Base-by-base conservation (phyloP, 2,329 filamentous ascomycete species). In the Microcera coccophila region DNA sequence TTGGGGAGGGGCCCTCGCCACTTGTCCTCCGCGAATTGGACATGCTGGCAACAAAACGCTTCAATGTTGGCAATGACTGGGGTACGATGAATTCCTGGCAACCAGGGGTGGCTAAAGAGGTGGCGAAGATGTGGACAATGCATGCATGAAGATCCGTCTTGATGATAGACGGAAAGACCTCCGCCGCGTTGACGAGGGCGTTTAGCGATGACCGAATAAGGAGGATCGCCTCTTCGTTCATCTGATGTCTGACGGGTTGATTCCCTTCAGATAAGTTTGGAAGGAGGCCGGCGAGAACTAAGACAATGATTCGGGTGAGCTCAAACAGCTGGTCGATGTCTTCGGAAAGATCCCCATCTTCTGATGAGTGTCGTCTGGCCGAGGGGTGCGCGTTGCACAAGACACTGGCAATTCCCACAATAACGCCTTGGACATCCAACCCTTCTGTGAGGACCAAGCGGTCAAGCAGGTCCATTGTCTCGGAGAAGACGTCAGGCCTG, bases 281-380 rank as follows among this genome's bases (percentile, higher is more conserved):
- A 17, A 98, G 73, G 29, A 96, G 72, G 1, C 90, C 89, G 1
- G 90, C 86, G 20, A 98, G 75, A 2, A 97, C 91, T 8, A 98
- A 74, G 14, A 97, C 91, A 50, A 97, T 96, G 61, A 96, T 95
- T 50, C 93, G 81, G 0, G 93, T 98, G 36, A 98, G 75, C 66
- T 98, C 93, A 58, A 98, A 98, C 1, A 98, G 76, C 66, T 98
- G 93, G 61, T 98, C 93, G 49, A 98, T 95, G 61, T 98, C 93
- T 59, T 98, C 93, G 0, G 89, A 95, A 10, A 98, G 72, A 62
- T 93, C 85, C 14, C 84, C 83, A 39, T 90, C 86, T 29, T 84
- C 81, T 16, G 61, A 51, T 4, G 55, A 49, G 21, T 66, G 62
- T 24, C 67, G 59, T 49, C 87, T 81, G 3, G 93, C 91, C 2